Evolutionary conservation across 352 stramenopile species (phyloP), one percentile per base, ranked within the genome.

Genomic region (Pythium grandisporangium): DNA sequence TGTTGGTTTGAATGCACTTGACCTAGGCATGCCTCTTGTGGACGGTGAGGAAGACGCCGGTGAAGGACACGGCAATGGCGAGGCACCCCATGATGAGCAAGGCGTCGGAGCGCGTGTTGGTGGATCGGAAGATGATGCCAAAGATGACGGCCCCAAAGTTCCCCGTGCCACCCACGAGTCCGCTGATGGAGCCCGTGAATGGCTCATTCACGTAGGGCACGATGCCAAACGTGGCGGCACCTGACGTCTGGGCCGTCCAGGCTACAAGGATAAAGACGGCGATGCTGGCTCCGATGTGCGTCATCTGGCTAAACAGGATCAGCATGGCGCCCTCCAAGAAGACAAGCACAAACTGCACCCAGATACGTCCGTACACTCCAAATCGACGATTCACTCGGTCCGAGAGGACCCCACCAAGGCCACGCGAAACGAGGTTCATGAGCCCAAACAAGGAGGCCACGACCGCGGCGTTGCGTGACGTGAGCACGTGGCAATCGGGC

Each of bases 351-450:
- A 90, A 84, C 36, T 98, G 93, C 17, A 85, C 73, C 6, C 36
- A 61, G 40, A 97, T 53, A 37, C 95, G 90, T 24, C 93, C 94
- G 13, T 66, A 58, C 80, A 97, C 97, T 20, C 81, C 88, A n/a
- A 86, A 67, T 43, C 62, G 63, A 33, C 56, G 58, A 50, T 95
- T 97, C 40, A 71, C 53, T 14, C 75, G 67, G 58, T 98, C 93
- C 23, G 80, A 96, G 1, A 69, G 37, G 48, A 91, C 70, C 23
- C 89, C 89, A 29, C 93, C 87, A 33, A 96, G 33, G 21, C 84
- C 86, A 40, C 89, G 84, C 3, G 88, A 80, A 53, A 97, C 95
- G 36, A 97, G 63, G 58, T 97, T 97, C 84, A 96, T 97, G 48
- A 95, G 88, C 10, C 91, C 91, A 55, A 98, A 97, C 14, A 91